These are phyloP conservation scores for Metschnikowia rubicola DNA, from an alignment of 805 yeast genomes.

Conservation along the genomic window DNA sequence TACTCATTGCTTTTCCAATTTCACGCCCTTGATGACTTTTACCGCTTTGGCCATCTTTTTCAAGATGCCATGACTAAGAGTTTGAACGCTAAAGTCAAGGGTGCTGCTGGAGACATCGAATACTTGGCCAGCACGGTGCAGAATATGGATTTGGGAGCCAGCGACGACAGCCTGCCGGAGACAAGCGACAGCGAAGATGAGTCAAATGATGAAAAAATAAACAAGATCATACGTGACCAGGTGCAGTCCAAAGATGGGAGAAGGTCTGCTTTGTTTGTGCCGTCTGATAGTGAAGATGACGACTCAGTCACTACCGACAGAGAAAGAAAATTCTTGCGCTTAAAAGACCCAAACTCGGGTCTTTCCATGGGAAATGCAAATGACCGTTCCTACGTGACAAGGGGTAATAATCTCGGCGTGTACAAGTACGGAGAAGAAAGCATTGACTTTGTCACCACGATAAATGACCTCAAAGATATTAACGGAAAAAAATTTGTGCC, in stretches of 20 bases:
- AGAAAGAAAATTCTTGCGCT: conserved; percentile 16
- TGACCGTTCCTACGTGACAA: conserved; percentile 72
- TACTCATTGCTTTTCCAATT: conserved; percentile 67
- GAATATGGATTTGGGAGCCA: conserved; percentile 48
- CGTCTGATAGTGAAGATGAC: conserved; percentile 24
- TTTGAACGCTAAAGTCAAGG: conserved; percentile 2
- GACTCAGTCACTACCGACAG: conserved; percentile 24
- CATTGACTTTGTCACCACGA: conserved; percentile 64
- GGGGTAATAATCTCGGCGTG: conserved; percentile 79
- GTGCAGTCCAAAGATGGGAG: conserved; percentile 4
- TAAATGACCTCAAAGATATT: conserved; percentile 52
- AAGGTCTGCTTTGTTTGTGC: conserved; percentile 5
- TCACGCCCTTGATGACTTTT: conserved; percentile 33
- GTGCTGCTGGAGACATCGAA: conserved; percentile 2
- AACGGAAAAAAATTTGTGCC: conserved; percentile 53
- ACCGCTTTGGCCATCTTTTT: conserved; percentile 32
- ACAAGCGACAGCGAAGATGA: conserved; percentile 25
- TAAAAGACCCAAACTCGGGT: conserved; percentile 50
- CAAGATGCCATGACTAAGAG: conserved; percentile 5
- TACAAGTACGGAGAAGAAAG: conserved; percentile 47
- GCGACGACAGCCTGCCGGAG: conserved; percentile 44
- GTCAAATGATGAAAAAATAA: conserved; percentile 21
- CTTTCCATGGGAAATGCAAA: conserved; percentile 68
- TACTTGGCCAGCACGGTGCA: conserved; percentile 6
- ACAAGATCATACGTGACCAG: conserved; percentile 5